Percentiles rank a stretch among this genome's conserved stretches.
Evolutionary conservation across 2,329 filamentous ascomycete species (phyloP).

Genomic region (Clathrospora elynae): DNA sequence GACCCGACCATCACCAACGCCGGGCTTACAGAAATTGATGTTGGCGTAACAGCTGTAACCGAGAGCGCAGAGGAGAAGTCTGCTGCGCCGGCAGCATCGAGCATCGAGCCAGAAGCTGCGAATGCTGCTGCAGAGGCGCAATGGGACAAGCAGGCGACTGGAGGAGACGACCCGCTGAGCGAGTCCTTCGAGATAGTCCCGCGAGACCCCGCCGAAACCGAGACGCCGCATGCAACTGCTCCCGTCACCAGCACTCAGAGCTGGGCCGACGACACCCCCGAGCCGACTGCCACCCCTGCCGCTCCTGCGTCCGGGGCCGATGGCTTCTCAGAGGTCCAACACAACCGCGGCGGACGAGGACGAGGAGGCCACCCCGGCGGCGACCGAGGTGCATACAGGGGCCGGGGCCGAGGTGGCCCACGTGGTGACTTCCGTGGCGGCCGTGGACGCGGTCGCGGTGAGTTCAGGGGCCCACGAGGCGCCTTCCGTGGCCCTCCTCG

Average conservation of each 20-base stretch:
- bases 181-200: constrained; percentile 79
- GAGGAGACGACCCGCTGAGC: constrained; percentile 56
- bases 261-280: constrained; percentile 77
- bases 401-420: constrained; percentile 55
- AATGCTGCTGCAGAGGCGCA: constrained; percentile 66
- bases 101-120: constrained; percentile 50
- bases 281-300: constrained; percentile 35
- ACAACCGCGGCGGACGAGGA: constrained; percentile 54
- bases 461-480: constrained; percentile 52
- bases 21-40: constrained; percentile 69
- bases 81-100: constrained; percentile 44
- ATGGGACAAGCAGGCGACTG: constrained; percentile 64
- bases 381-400: constrained; percentile 61
- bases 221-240: constrained; percentile 61
- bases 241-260: constrained; percentile 69
- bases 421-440: constrained; percentile 47
- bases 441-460: constrained; percentile 52
- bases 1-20: constrained; percentile 72
- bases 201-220: constrained; percentile 74
- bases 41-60: constrained; percentile 37
- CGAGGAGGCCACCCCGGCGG: constrained; percentile 51
- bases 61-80: constrained; percentile 33
- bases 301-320: constrained; percentile 56
- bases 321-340: constrained; percentile 72
- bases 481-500: constrained; percentile 40